These are phyloP conservation scores for Ensete glaucum DNA, from an alignment of 176 grass and related monocot species.

Conservation along the genomic window DNA sequence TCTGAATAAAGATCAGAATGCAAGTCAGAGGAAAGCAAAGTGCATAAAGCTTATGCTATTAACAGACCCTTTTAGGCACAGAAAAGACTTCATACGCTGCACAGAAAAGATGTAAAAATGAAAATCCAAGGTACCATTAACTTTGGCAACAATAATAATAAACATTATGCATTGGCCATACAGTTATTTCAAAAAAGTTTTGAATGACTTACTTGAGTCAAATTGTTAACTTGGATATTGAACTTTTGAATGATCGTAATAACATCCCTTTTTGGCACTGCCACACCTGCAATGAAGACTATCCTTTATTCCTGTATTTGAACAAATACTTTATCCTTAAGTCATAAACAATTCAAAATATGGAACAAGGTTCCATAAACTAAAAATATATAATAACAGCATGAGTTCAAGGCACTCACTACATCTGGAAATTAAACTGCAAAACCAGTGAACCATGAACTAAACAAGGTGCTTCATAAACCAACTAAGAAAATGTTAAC, in stretches of 20 bases:
- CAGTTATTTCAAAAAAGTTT: not conserved
- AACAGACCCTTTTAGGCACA: too few relatives aligned
- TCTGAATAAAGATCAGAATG: too few relatives aligned
- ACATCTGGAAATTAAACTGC: not conserved
- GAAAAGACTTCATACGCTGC: not conserved
- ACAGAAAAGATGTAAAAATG: not conserved
- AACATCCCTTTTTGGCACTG: conserved; percentile 53
- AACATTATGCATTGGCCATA: not conserved
- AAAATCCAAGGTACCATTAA: too few relatives aligned
- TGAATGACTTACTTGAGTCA: conserved; percentile 62
- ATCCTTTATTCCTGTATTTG: not conserved
- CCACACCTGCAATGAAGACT: conserved; percentile 32
- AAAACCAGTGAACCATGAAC: not conserved
- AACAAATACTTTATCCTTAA: not conserved
- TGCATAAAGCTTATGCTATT: too few relatives aligned
- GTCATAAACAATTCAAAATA: not conserved
- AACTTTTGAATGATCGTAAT: conserved; percentile 67
- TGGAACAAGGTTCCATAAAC: not conserved
- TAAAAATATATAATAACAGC: not conserved
- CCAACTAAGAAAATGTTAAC: too few relatives aligned
- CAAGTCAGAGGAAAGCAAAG: too few relatives aligned
- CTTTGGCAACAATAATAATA: too few relatives aligned
- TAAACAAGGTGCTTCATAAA: not conserved
- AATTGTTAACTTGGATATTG: conserved; percentile 94
- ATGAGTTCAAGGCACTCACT: not conserved